Base-by-base conservation (phyloP, 108 stramenopile genomes). In the Nitzschia sp. region DNA sequence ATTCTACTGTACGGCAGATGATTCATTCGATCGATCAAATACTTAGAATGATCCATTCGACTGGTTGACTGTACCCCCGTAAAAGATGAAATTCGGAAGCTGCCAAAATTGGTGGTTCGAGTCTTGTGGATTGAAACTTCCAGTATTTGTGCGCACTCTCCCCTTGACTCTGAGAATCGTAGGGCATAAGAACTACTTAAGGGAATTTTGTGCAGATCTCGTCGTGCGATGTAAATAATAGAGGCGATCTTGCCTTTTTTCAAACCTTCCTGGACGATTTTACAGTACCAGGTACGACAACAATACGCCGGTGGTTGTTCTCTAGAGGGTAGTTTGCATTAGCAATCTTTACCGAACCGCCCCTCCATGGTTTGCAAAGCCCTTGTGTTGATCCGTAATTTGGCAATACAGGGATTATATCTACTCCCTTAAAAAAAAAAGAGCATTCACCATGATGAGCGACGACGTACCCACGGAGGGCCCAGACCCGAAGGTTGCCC, bases 391-490 rank as follows among this genome's bases (percentile, higher is more conserved):
- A n/a, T n/a, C n/a, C n/a, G n/a, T n/a, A n/a, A n/a, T n/a, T n/a
- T n/a, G n/a, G n/a, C n/a, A n/a, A n/a, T n/a, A n/a, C n/a, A n/a
- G n/a, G n/a, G n/a, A n/a, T n/a, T n/a, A n/a, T n/a, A n/a, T n/a
- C n/a, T n/a, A n/a, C n/a, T n/a, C n/a, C n/a, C n/a, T n/a, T n/a
- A n/a, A n/a, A n/a, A n/a, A n/a, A n/a, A n/a, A n/a, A n/a, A n/a
- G 17, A 50, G 13, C 19, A 21, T 50, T 9, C 17, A 61, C 41
- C 60, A 61, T 61, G 60, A 61, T 61, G 60, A 61, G 60, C 41
- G 60, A 61, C 25, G 60, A 61, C 32, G 57, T 19, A 17, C 41
- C 60, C 41, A 19, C n/a, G 0, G 48, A 52, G 16, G 48, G 48
- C n/a, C 47, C 64, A 1, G 64, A 65, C 27, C 50, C 28, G 6